These are phyloP conservation scores for Luffa acutangula DNA, from an alignment of 306 rosid genomes.

Conservation along the genomic window DNA sequence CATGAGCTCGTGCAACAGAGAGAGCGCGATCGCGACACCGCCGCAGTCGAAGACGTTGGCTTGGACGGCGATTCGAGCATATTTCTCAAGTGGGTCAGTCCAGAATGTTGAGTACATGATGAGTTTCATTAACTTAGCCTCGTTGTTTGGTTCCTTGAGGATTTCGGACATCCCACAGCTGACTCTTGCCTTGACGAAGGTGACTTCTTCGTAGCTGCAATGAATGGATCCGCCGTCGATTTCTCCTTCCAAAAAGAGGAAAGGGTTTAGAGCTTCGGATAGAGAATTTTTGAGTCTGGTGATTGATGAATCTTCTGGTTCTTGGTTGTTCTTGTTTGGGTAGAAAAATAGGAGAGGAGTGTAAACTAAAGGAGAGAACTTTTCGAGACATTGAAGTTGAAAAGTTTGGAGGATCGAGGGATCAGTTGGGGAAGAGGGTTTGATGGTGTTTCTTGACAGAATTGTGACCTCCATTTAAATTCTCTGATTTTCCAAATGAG, in stretches of 20 bases:
- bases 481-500: background rate
- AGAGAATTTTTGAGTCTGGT: conserved; percentile 28
- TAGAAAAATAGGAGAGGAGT: background rate
- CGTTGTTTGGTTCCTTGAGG: background rate
- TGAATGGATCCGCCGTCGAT: background rate
- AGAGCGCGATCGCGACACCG: background rate
- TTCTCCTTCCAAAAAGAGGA: conserved; percentile 32
- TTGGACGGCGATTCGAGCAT: background rate
- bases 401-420: background rate
- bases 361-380: background rate
- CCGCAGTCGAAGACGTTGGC: background rate
- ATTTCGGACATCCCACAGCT: background rate
- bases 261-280: conserved; percentile 24
- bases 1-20: background rate
- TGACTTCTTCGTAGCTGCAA: background rate
- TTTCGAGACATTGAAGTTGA: background rate
- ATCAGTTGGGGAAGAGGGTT: background rate
- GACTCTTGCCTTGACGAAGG: background rate
- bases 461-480: background rate
- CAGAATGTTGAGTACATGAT: background rate
- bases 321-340: background rate
- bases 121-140: background rate
- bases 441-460: background rate
- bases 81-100: background rate
- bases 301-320: background rate